Evolutionary conservation across 495 filamentous ascomycete species (phyloP).

Genomic region (Trichoderma asperelloides): DNA sequence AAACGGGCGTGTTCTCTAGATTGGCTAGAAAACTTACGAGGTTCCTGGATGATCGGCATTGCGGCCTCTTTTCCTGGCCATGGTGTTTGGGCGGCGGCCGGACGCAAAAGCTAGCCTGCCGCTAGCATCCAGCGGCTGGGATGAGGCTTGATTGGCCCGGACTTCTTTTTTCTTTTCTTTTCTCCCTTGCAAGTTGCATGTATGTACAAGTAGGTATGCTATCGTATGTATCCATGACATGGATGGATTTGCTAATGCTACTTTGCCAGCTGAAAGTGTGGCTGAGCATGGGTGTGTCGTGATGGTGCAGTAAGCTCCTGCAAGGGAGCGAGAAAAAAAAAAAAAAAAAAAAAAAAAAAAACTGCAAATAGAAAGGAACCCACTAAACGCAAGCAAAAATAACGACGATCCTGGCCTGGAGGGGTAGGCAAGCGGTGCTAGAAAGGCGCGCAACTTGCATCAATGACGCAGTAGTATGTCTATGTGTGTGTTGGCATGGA

Average conservation of each 20-base stretch:
- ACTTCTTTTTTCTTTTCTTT: not conserved
- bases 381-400: not conserved
- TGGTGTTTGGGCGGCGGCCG: not conserved
- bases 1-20: not conserved
- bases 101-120: not conserved
- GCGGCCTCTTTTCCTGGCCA: not conserved
- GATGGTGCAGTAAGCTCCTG: not conserved
- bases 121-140: not conserved
- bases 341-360: not conserved
- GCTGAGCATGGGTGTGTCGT: not conserved
- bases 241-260: not conserved
- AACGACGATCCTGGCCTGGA: not conserved
- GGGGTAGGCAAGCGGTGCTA: not conserved
- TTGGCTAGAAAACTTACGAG: not conserved
- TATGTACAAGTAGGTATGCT: not conserved
- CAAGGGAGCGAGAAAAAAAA: not conserved
- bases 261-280: not conserved
- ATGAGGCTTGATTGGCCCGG: not conserved
- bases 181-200: not conserved
- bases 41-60: slow-evolving; percentile 6
- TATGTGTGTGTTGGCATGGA: not conserved
- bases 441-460: not conserved
- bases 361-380: no score
- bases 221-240: not conserved
- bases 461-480: not conserved